phyloP scores from a whole-genome alignment of 129 eudicot genomes.

The Ambrosia artemisiifolia region DNA sequence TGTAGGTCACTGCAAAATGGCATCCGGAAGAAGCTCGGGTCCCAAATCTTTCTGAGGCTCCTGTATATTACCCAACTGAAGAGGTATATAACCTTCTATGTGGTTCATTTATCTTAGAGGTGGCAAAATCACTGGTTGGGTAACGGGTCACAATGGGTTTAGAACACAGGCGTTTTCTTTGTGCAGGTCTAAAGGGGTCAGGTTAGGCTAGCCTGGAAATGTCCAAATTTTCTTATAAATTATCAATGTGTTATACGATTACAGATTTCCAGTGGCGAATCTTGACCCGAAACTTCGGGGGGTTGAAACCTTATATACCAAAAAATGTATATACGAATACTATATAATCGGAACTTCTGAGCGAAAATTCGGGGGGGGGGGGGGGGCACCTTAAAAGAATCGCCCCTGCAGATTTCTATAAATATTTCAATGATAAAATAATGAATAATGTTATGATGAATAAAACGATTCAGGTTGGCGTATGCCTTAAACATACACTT shows the following conservation, averaged over 20 bases:
- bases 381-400: no score
- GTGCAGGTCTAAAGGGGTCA: background rate
- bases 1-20: slow-evolving; percentile 89
- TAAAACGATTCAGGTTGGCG: no score
- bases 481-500: no score
- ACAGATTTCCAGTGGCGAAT: no score
- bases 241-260: background rate
- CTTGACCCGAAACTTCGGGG: no score
- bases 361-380: no score
- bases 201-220: background rate
- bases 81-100: slow-evolving; percentile 45
- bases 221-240: background rate
- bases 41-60: slow-evolving; percentile 82
- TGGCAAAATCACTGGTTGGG: slow-evolving; percentile 5
- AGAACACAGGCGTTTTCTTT: background rate
- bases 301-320: no score
- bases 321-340: no score
- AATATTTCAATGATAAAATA: background rate
- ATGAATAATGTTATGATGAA: no score
- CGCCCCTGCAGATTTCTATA: background rate
- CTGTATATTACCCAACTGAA: slow-evolving; percentile 87
- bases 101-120: background rate
- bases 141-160: background rate
- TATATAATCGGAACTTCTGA: no score
- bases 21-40: slow-evolving; percentile 66